Base-by-base conservation (phyloP, 257 asterid species). In the Plectranthus barbatus region DNA sequence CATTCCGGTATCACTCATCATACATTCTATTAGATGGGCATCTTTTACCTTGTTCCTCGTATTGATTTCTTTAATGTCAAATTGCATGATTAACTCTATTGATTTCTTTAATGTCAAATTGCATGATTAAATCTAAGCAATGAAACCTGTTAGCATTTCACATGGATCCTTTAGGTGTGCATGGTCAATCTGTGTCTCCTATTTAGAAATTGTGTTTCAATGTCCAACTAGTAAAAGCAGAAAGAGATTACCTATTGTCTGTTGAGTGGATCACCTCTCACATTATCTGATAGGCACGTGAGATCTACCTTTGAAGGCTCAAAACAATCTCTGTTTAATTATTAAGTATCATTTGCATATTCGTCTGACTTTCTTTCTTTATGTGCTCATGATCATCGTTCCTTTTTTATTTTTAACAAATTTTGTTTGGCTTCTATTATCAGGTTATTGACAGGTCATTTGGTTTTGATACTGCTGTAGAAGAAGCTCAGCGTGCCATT, bases 401-500 rank as follows among this genome's bases (percentile, higher is more conserved):
- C 15, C 52, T 13, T 70, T n/a, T 51, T 29, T 7, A 42, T 64
- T 56, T 71, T 63, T 76, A 56, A 40, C 66, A 39, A 47, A 46
- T 52, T 62, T 64, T 58, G 24, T 40, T 29, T 72, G 80, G 64
- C 56, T 75, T 75, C 65, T 75, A 31, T 74, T 47, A 68, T 73
- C 86, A 90, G 95, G 86, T 87, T 61, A 87, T 90, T 47, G 97
- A 90, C 79, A 83, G 68, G 79, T 87, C 97, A 34, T 90, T 90
- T 82, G 97, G 95, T 72, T 90, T 86, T 74, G 97, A 90, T 77
- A 80, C 94, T 77, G 90, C 97, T 66, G 95, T 87, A 46, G 95
- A 87, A 76, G 97, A 90, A 76, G 97, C 97, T 67, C 97, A 90
- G 70, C 95, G 95, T 73, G 95, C 97, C 74, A 90, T 90, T 56